These are phyloP conservation scores for Trichoderma semiorbis DNA, from an alignment of 2,329 filamentous ascomycete species.

Conservation along the genomic window DNA sequence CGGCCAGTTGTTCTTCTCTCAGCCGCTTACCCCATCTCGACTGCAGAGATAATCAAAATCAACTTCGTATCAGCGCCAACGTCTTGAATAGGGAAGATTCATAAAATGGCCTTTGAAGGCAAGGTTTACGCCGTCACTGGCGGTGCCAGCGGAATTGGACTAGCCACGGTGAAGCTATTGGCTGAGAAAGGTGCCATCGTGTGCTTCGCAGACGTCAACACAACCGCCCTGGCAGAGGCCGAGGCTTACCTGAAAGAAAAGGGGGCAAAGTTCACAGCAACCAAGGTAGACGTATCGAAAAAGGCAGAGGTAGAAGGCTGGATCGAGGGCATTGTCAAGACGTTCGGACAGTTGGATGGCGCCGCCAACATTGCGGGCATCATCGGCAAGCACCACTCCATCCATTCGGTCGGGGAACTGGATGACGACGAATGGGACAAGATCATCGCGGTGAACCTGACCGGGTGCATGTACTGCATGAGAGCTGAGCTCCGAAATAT, in stretches of 20 bases:
- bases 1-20: background rate
- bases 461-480: constrained; percentile 51
- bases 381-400: constrained; percentile 43
- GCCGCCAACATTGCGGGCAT: constrained; percentile 55
- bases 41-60: background rate
- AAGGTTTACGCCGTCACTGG: constrained; percentile 42
- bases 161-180: constrained; percentile 39
- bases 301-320: constrained; percentile 48
- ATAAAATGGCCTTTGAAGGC: constrained; percentile 19
- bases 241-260: constrained; percentile 30
- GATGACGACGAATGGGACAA: constrained; percentile 48
- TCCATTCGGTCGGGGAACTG: constrained; percentile 39
- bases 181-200: constrained; percentile 36
- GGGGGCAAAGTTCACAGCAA: constrained; percentile 30
- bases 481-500: constrained; percentile 42
- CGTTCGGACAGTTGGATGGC: constrained; percentile 51
- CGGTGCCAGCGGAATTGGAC: constrained; percentile 43
- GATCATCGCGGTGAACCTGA: constrained; percentile 48
- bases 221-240: constrained; percentile 29
- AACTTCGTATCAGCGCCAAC: background rate
- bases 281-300: constrained; percentile 48
- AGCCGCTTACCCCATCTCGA: background rate
- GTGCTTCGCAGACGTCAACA: constrained; percentile 39
- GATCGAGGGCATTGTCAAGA: constrained; percentile 45
- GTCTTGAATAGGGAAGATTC: background rate